Conservation (phyloP, 306 rosid species). For the Abrus precatorius region DNA sequence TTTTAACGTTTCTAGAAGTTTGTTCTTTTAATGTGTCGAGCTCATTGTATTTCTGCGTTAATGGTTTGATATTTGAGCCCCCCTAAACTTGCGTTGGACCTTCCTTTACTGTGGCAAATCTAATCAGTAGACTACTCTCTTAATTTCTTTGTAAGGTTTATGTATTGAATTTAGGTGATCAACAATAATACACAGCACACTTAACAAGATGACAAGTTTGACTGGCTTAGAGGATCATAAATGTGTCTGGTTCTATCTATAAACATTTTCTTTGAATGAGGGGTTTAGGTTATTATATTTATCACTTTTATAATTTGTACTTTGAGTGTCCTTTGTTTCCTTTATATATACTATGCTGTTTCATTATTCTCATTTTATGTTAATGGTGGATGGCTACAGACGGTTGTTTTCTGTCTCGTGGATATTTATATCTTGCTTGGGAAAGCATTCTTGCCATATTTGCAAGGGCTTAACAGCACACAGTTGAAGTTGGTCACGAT, state of each 20-base stretch:
- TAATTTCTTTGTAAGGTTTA: background rate
- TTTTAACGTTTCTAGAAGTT: background rate
- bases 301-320: slow-evolving; percentile 7
- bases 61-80: slow-evolving; percentile 12
- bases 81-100: slow-evolving; percentile 20
- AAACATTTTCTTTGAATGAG: slow-evolving; percentile 26
- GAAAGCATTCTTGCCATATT: slow-evolving; percentile 90
- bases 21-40: slow-evolving; percentile 4
- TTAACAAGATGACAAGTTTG: background rate
- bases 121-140: background rate
- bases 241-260: slow-evolving; percentile 15
- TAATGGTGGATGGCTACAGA: slow-evolving; percentile 69
- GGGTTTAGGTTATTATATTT: background rate
- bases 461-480: slow-evolving; percentile 94
- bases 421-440: slow-evolving; percentile 99
- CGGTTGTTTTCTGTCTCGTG: slow-evolving; percentile 98
- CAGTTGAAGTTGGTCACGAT: slow-evolving; percentile 95
- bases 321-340: background rate
- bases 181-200: slow-evolving; percentile 12
- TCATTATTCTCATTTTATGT: slow-evolving; percentile 43
- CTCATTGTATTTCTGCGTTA: background rate
- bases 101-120: slow-evolving; percentile 4
- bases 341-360: background rate
- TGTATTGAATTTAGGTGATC: slow-evolving; percentile 23
- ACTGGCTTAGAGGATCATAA: background rate